Percentiles rank a stretch among this genome's conserved stretches.
phyloP scores from a whole-genome alignment of 148 eudicot genomes.

The Rhododendron mucronatum region DNA sequence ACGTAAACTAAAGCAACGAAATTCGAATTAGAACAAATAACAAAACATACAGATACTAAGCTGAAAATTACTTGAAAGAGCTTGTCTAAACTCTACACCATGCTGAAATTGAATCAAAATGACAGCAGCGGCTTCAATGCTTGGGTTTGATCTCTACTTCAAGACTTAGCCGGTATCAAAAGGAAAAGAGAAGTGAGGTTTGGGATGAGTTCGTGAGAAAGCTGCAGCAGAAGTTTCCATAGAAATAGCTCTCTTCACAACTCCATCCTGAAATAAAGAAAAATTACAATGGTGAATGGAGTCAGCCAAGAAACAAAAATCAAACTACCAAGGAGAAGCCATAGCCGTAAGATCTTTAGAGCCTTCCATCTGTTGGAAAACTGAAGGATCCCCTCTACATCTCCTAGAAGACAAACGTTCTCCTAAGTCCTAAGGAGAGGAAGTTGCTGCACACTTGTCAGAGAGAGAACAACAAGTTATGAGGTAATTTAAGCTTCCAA shows the following conservation, averaged over 20 bases:
- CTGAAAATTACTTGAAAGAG: neutral
- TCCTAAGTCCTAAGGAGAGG: neutral
- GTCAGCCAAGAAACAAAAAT: neutral
- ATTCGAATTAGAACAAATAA: neutral
- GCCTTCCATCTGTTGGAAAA: neutral
- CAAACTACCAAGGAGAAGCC: neutral
- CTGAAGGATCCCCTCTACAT: neutral
- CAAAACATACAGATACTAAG: neutral
- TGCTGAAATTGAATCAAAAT: neutral
- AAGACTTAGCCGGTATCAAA: neutral
- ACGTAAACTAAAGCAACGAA: neutral
- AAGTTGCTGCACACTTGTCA: neutral
- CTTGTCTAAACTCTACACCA: neutral
- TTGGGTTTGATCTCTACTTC: neutral
- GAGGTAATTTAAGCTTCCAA: neutral
- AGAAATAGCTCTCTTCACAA: neutral
- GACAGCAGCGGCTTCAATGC: neutral
- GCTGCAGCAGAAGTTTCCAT: neutral
- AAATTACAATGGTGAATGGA: neutral
- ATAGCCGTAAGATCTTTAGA: neutral
- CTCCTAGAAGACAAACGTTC: neutral
- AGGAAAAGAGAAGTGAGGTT: neutral
- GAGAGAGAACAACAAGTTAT: neutral
- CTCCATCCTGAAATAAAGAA: neutral
- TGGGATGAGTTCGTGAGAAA: neutral